Evolutionary conservation across 768 basidiomycete genomes (phyloP).

Genomic region (Vararia minispora): DNA sequence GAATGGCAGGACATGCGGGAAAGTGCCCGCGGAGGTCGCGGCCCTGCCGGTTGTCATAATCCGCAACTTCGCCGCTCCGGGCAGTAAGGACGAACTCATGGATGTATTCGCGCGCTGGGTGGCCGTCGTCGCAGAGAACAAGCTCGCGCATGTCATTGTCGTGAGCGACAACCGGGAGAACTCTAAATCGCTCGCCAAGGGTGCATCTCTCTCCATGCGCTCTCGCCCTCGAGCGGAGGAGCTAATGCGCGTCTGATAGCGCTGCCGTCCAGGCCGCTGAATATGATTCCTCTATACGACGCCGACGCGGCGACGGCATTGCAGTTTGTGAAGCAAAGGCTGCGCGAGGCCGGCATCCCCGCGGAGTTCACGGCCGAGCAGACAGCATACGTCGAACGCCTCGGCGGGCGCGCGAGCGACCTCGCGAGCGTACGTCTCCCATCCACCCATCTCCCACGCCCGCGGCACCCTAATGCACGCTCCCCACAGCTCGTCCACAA

Average conservation of each 20-base stretch:
- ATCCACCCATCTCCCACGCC: not conserved
- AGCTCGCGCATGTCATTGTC: conserved; percentile 90
- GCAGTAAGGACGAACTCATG: conserved; percentile 59
- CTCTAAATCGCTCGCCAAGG: conserved; percentile 72
- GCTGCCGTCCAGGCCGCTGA: conserved; percentile 75
- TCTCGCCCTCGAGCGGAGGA: not conserved
- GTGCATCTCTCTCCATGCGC: conserved; percentile 28
- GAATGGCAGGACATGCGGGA: not conserved
- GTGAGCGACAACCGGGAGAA: conserved; percentile 87
- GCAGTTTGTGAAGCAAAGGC: conserved; percentile 70
- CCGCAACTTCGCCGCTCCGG: conserved; percentile 59
- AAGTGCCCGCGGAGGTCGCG: conserved; percentile 42
- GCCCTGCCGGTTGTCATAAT: conserved; percentile 82
- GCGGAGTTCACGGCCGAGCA: conserved; percentile 46
- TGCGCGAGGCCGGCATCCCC: conserved; percentile 44
- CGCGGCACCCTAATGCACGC: not conserved
- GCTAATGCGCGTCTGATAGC: conserved; percentile 30
- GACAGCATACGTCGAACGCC: conserved; percentile 46
- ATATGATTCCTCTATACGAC: conserved; percentile 69
- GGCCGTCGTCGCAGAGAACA: conserved; percentile 65
- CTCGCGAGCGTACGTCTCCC: conserved; percentile 60
- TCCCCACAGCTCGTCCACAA: conserved; percentile 67
- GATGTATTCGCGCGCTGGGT: conserved; percentile 77
- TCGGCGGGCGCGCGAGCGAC: conserved; percentile 89
- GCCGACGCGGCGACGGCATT: conserved; percentile 76